Evolutionary conservation across 352 stramenopile species (phyloP).

Genomic region (Pythium periplocum): DNA sequence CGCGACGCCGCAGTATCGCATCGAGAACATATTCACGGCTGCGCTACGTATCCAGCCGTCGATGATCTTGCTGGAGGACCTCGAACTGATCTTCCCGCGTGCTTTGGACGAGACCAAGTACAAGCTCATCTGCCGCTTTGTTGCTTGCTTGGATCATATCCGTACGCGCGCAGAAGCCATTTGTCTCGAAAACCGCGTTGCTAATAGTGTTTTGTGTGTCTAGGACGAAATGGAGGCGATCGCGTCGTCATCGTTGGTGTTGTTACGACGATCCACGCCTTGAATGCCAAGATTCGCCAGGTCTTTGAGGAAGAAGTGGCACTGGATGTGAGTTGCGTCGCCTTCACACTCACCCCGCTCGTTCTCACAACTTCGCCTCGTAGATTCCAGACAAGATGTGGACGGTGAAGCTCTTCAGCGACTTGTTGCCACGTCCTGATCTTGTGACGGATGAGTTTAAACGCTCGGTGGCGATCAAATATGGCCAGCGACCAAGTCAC

Average conservation of each 20-base stretch:
- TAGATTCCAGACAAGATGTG: slow-evolving; percentile 60
- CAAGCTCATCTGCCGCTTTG: slow-evolving; percentile 57
- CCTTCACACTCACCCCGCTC: background rate
- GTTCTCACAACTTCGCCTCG: background rate
- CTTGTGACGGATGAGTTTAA: slow-evolving; percentile 42
- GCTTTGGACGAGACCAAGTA: slow-evolving; percentile 69
- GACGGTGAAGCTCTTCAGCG: slow-evolving; percentile 38
- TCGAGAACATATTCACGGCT: slow-evolving; percentile 67
- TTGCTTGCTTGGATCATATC: slow-evolving; percentile 49
- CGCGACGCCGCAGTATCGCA: slow-evolving; percentile 36
- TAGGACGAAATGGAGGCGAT: slow-evolving; percentile 23
- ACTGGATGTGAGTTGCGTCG: slow-evolving; percentile 40
- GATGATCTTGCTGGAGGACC: slow-evolving; percentile 62
- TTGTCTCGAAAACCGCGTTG: background rate
- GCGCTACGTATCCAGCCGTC: slow-evolving; percentile 65
- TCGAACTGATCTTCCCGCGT: slow-evolving; percentile 72
- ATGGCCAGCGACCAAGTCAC: slow-evolving; percentile 74
- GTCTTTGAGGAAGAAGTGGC: slow-evolving; percentile 74
- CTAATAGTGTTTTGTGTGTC: slow-evolving; percentile 1
- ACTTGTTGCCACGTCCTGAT: slow-evolving; percentile 27
- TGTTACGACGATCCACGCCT: slow-evolving; percentile 37
- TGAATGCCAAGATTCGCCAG: slow-evolving; percentile 65
- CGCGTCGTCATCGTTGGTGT: slow-evolving; percentile 61
- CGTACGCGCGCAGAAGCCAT: slow-evolving; percentile 20
- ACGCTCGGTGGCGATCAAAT: slow-evolving; percentile 56